Evolutionary conservation across 139 green algal species (phyloP).

Genomic region (Spirogloea muscicola): DNA sequence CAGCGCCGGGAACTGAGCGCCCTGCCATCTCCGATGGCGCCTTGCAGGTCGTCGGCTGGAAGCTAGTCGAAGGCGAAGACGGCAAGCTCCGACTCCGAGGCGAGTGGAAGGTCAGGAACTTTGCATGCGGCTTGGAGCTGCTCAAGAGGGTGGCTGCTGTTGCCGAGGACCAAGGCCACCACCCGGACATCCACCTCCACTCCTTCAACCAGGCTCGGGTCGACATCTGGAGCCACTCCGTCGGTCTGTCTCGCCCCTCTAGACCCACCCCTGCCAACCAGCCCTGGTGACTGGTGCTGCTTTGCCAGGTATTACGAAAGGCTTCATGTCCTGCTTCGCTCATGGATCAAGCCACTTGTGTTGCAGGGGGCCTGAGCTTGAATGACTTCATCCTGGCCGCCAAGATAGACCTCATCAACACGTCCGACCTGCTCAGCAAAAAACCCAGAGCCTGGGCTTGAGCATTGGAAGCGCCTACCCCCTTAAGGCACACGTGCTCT

Average conservation of each 20-base stretch:
- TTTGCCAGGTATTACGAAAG: too few relatives aligned
- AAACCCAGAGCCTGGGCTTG: constrained; percentile 48
- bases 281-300: too few relatives aligned
- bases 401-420: constrained; percentile 70
- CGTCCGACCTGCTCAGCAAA: constrained; percentile 63
- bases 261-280: too few relatives aligned
- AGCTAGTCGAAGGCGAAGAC: neutral
- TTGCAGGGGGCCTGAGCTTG: constrained; percentile 68
- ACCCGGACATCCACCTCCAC: constrained; percentile 59
- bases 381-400: constrained; percentile 90
- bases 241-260: too few relatives aligned
- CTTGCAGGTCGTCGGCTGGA: constrained; percentile 20
- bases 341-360: neutral
- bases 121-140: constrained; percentile 6
- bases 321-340: neutral
- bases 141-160: constrained; percentile 51
- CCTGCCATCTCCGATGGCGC: too few relatives aligned
- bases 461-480: too few relatives aligned
- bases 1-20: too few relatives aligned
- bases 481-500: too few relatives aligned
- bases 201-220: constrained; percentile 60
- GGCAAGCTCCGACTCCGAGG: constrained; percentile 8
- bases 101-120: constrained; percentile 26
- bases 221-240: constrained; percentile 27
- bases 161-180: constrained; percentile 62